phyloP scores from a whole-genome alignment of 2,329 filamentous ascomycete species.

The Phaeosphaeria sp. region DNA sequence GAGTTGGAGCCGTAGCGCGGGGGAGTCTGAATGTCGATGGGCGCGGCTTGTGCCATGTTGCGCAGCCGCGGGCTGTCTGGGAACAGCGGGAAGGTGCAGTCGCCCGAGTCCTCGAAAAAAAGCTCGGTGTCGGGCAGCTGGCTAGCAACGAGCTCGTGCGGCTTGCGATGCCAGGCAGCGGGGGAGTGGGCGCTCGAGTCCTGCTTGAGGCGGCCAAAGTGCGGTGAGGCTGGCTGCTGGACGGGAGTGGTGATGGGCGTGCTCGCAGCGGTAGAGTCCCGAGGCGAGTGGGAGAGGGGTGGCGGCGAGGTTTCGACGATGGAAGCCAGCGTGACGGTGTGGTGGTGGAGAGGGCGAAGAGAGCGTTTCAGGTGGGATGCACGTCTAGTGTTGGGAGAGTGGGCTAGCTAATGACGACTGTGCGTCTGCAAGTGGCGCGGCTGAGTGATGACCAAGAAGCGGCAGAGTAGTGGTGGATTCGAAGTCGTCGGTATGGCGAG shows the following conservation, averaged over 20 bases:
- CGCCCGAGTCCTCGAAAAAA: slow-evolving; percentile 51
- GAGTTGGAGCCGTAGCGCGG: slow-evolving; percentile 64
- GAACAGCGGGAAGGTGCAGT: slow-evolving; percentile 51
- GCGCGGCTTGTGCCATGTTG: slow-evolving; percentile 62
- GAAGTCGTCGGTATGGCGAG: background rate
- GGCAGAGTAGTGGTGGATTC: background rate
- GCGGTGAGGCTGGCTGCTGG: slow-evolving; percentile 50
- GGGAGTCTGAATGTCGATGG: slow-evolving; percentile 66
- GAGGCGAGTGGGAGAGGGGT: slow-evolving; percentile 61
- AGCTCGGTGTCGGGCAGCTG: slow-evolving; percentile 43
- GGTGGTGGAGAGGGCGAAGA: slow-evolving; percentile 6
- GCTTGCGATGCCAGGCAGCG: slow-evolving; percentile 56
- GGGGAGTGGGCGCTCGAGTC: slow-evolving; percentile 42
- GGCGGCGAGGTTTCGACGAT: slow-evolving; percentile 58
- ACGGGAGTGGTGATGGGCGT: slow-evolving; percentile 56
- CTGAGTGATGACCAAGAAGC: background rate
- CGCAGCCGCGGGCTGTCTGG: slow-evolving; percentile 39
- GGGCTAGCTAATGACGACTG: slow-evolving; percentile 16
- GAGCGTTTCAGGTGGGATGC: slow-evolving; percentile 11
- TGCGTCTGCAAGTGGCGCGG: slow-evolving; percentile 16
- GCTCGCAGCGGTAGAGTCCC: slow-evolving; percentile 59
- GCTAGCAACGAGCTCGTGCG: slow-evolving; percentile 41
- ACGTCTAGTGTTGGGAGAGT: slow-evolving; percentile 8
- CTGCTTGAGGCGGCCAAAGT: slow-evolving; percentile 51
- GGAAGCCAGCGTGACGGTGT: slow-evolving; percentile 61